These are phyloP conservation scores for Herpetospermum pedunculosum DNA, from an alignment of 306 rosid genomes.

Conservation along the genomic window DNA sequence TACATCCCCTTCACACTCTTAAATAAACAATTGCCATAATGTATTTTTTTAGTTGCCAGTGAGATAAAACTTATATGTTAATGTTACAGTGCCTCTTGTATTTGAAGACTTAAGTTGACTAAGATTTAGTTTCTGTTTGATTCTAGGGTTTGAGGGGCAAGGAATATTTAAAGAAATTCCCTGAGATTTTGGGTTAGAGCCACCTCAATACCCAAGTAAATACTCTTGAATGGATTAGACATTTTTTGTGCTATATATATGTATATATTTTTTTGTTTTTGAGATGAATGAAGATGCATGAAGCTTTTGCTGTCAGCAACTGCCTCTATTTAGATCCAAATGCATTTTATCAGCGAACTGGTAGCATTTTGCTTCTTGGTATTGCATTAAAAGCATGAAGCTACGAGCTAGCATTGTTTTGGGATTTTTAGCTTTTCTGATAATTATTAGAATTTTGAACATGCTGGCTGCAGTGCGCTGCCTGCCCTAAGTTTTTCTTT, in stretches of 20 bases:
- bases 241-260: not conserved
- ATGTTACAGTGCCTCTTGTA: not conserved
- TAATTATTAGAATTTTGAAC: not conserved
- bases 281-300: not conserved
- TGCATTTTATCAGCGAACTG: not conserved
- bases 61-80: not conserved
- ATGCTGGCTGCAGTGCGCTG: not conserved
- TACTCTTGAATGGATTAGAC: not conserved
- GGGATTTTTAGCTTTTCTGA: not conserved
- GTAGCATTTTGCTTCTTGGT: not conserved
- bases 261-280: too few relatives aligned
- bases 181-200: not conserved
- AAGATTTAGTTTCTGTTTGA: not conserved
- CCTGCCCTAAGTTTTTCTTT: not conserved
- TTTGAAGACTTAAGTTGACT: not conserved
- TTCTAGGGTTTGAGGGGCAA: slow-evolving; percentile 2
- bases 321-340: not conserved
- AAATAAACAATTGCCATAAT: not conserved
- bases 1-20: not conserved
- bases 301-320: not conserved
- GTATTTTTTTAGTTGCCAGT: not conserved
- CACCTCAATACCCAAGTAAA: not conserved
- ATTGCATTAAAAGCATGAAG: not conserved
- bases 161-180: not conserved
- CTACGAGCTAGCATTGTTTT: not conserved